These are phyloP conservation scores for Colletotrichum sansevieriae DNA, from an alignment of 2,329 filamentous ascomycete species.

Conservation along the genomic window DNA sequence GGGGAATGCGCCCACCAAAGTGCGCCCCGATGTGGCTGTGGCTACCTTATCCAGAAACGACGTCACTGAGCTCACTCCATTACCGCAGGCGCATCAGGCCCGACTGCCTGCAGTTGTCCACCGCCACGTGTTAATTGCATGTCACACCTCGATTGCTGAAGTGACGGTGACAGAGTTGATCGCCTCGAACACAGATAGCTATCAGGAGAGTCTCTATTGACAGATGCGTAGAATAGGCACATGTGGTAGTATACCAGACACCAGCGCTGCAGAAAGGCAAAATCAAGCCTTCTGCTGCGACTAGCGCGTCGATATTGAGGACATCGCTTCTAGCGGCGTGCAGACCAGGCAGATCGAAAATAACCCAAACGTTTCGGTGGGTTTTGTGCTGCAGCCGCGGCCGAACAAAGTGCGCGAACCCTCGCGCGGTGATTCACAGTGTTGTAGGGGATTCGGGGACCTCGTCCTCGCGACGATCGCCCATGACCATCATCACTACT, in stretches of 20 bases:
- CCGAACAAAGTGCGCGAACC: no score
- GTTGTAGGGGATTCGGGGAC: neutral
- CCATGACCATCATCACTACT: conserved; percentile 1
- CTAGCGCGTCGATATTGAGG: no score
- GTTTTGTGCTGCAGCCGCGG: no score
- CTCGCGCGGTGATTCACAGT: no score
- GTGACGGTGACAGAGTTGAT: neutral
- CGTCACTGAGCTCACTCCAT: neutral
- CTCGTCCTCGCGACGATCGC: neutral
- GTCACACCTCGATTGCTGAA: neutral
- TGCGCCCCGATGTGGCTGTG: neutral
- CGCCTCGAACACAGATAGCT: neutral
- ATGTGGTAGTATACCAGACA: neutral
- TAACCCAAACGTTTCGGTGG: no score
- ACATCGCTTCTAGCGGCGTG: no score
- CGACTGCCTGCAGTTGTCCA: conserved; percentile 1
- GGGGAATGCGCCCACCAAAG: conserved; percentile 3
- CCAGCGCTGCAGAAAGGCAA: neutral
- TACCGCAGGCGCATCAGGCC: neutral
- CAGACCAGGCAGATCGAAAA: no score
- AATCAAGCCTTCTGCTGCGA: neutral
- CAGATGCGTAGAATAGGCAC: neutral
- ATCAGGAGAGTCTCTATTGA: neutral
- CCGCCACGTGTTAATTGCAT: neutral
- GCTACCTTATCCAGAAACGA: conserved; percentile 3